Evolutionary conservation across 1,284 basidiomycete genomes (phyloP), one percentile per base, ranked within the genome.

Genomic region (Malassezia psittaci): DNA sequence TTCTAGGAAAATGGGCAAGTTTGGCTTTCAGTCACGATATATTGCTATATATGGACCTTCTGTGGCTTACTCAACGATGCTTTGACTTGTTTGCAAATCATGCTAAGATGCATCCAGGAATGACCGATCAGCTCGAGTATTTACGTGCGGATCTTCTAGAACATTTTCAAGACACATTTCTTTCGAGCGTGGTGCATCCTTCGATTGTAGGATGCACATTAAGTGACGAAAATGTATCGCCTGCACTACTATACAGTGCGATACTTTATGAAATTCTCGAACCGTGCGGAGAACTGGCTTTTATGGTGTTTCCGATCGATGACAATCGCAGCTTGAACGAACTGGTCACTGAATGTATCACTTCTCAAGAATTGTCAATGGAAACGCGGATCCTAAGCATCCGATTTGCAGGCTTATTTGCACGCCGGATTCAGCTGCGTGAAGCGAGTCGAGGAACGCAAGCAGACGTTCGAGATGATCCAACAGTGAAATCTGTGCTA

Each of bases 41-140:
- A 2, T 47, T 16, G 10, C 34, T 19, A 5, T 47, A 12, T 8
- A n/a, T 39, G 47, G 47, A 48, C 19, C 24, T 21, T 10, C 7
- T 38, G 16, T 48, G 47, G 47, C 47, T 48, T 19, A 15, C 16
- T 6, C 35, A 48, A 16, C 19, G 16, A 18, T 11, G 13, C 16
- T 21, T 47, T 5, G 12, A 18, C 16, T 5, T 11, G 5, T 47
- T 33, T 47, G 3, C 34, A 1, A 11, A 5, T n/a, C 32, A 37
- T 18, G 6, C 41, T 5, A 19, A 16, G 11, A 21, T 13, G 21
- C 13, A 21, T 13, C 19, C 34, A 5, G n/a, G 3, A 3, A n/a
- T 12, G 12, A 33, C 9, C 35, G 48, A 50, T 40, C 33, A 33
- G 10, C 38, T 50, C 6, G 48, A 50, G 49, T 42, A 51, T 18